Evolutionary conservation across 306 rosid species (phyloP).

Genomic region (Fagus crenata): DNA sequence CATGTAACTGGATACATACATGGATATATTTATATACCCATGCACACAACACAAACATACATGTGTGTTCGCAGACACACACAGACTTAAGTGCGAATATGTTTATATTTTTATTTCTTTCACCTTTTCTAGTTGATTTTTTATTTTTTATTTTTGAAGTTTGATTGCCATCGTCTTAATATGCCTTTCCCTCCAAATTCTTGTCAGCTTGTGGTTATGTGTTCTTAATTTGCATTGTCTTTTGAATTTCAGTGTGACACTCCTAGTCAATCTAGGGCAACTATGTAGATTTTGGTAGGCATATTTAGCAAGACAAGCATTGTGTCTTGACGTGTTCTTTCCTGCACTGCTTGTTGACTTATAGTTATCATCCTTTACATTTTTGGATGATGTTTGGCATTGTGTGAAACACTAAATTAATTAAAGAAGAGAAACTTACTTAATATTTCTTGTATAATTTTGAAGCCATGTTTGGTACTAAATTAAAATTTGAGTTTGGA

Average conservation of each 20-base stretch:
- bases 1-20: not conserved
- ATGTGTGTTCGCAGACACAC: not conserved
- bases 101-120: not conserved
- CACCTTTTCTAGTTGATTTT: not conserved
- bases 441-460: not conserved
- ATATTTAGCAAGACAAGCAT: not conserved
- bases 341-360: not conserved
- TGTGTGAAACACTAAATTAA: not conserved
- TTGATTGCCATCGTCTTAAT: not conserved
- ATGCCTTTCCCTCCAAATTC: not conserved
- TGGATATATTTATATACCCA: not conserved
- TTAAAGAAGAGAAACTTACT: not conserved
- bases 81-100: not conserved
- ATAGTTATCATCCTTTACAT: not conserved
- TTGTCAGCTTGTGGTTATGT: not conserved
- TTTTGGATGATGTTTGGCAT: not conserved
- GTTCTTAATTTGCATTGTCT: not conserved
- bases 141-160: not conserved
- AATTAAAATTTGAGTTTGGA: not conserved
- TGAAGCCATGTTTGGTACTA: not conserved
- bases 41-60: not conserved
- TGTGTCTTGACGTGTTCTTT: not conserved
- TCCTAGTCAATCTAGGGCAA: not conserved
- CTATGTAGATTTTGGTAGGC: not conserved
- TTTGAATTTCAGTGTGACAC: not conserved